Conservation (phyloP, 352 stramenopile genomes). For the Pythium angustatum region DNA sequence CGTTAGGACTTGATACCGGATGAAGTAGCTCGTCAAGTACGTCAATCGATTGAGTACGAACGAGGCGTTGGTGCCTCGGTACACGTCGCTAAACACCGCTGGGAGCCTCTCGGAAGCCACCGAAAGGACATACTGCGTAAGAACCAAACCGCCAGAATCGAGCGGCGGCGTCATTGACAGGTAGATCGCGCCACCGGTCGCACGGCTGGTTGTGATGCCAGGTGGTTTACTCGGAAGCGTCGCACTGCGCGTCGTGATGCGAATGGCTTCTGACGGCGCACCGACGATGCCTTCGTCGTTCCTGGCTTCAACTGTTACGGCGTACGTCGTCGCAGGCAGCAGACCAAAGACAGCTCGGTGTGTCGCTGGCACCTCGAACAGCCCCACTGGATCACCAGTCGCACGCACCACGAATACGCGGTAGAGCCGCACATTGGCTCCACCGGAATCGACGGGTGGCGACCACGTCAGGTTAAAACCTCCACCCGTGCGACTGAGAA, state of each 20-base stretch:
- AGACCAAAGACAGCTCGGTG: slow-evolving; percentile 33
- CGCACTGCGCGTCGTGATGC: slow-evolving; percentile 34
- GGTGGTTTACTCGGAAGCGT: slow-evolving; percentile 43
- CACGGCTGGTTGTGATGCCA: slow-evolving; percentile 21
- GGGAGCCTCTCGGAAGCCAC: slow-evolving; percentile 40
- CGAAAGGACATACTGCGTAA: slow-evolving; percentile 33
- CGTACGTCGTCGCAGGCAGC: slow-evolving; percentile 35
- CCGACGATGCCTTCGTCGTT: slow-evolving; percentile 40
- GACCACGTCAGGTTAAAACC: slow-evolving; percentile 47
- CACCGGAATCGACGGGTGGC: slow-evolving; percentile 44
- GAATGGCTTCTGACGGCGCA: slow-evolving; percentile 9
- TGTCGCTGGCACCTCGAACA: slow-evolving; percentile 14
- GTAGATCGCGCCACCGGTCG: slow-evolving; percentile 49
- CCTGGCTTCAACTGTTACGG: slow-evolving; percentile 34
- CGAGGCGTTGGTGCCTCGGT: slow-evolving; percentile 26
- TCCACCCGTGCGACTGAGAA: slow-evolving; percentile 41
- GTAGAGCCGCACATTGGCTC: slow-evolving; percentile 38
- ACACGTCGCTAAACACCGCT: slow-evolving; percentile 46
- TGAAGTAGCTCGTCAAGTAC: slow-evolving; percentile 47
- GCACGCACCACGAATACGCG: slow-evolving; percentile 16
- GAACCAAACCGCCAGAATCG: slow-evolving; percentile 39
- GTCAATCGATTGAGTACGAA: slow-evolving; percentile 35
- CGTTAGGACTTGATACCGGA: slow-evolving; percentile 48
- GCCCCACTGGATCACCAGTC: neutral
- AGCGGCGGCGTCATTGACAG: slow-evolving; percentile 35